Evolutionary conservation across 169 alveolate species (phyloP).

Genomic region (Eimeria praecox): DNA sequence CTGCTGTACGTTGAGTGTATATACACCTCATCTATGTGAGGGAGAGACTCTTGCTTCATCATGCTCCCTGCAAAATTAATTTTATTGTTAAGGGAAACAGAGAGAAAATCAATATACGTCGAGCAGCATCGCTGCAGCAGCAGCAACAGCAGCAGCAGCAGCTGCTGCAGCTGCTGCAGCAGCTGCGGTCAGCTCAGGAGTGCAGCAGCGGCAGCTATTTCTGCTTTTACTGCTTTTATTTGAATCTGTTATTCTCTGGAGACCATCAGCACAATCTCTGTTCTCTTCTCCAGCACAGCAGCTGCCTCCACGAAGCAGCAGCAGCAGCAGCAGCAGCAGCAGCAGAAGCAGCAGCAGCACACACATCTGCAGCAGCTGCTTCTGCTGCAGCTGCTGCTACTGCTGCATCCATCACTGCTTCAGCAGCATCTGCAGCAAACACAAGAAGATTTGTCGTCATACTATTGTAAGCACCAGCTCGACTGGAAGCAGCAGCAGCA

Average conservation of each 20-base stretch:
- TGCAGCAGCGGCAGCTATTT: neutral
- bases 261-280: neutral
- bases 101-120: neutral
- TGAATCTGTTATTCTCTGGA: neutral
- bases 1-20: neutral
- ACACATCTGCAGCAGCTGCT: neutral
- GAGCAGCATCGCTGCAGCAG: neutral
- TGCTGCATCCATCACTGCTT: neutral
- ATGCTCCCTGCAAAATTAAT: neutral
- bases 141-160: neutral
- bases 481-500: neutral
- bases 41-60: neutral
- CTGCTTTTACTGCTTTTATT: neutral
- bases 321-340: slow-evolving; percentile 7
- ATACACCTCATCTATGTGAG: neutral
- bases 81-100: neutral
- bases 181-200: neutral
- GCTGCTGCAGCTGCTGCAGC: slow-evolving; percentile 1
- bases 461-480: neutral
- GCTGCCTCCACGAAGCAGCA: neutral
- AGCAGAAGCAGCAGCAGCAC: neutral
- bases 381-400: neutral
- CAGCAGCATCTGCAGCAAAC: neutral
- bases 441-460: neutral
- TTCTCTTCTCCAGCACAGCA: neutral